phyloP scores from a whole-genome alignment of 2,329 filamentous ascomycete species.

The Fusarium citri region DNA sequence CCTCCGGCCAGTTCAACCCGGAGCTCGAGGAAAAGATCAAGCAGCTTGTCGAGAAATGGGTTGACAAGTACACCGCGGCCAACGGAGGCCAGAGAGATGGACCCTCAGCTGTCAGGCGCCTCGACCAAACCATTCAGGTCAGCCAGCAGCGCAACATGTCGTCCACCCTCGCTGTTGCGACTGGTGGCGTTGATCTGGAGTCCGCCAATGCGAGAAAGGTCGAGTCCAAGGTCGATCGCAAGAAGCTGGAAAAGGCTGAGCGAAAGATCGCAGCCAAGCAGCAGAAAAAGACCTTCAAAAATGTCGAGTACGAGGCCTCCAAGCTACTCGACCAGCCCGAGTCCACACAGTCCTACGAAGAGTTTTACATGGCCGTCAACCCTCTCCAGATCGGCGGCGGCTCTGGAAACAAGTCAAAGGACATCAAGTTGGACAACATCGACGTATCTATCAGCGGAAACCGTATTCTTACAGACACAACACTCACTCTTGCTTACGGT shows the following conservation, averaged over 20 bases:
- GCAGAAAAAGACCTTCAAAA: slow-evolving; percentile 98
- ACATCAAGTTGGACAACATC: slow-evolving; percentile 97
- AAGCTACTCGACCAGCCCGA: slow-evolving; percentile 86
- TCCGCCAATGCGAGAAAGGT: slow-evolving; percentile 93
- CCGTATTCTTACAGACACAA: slow-evolving; percentile 91
- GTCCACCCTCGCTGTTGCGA: slow-evolving; percentile 89
- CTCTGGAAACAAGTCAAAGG: slow-evolving; percentile 90
- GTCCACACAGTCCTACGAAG: slow-evolving; percentile 91
- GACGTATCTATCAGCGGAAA: slow-evolving; percentile 92
- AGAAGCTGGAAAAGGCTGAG: slow-evolving; percentile 99
- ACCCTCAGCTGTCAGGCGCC: slow-evolving; percentile 81
- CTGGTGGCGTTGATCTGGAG: slow-evolving; percentile 88
- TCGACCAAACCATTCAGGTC: slow-evolving; percentile 96
- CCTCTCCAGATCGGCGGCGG: slow-evolving; percentile 85
- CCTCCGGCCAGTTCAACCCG: slow-evolving; percentile 82
- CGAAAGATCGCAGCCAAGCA: slow-evolving; percentile 98
- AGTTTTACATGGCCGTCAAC: slow-evolving; percentile 99
- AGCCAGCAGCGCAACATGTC: slow-evolving; percentile 95
- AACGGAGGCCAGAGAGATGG: slow-evolving; percentile 78
- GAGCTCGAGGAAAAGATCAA: slow-evolving; percentile 82
- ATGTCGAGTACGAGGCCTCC: slow-evolving; percentile 96
- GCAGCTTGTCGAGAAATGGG: slow-evolving; percentile 89
- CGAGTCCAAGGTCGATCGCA: slow-evolving; percentile 96
- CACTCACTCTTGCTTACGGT: slow-evolving; percentile 89
- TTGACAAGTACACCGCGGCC: slow-evolving; percentile 79